Conservation (phyloP, 805 yeast species). For the Lipomyces sp. region DNA sequence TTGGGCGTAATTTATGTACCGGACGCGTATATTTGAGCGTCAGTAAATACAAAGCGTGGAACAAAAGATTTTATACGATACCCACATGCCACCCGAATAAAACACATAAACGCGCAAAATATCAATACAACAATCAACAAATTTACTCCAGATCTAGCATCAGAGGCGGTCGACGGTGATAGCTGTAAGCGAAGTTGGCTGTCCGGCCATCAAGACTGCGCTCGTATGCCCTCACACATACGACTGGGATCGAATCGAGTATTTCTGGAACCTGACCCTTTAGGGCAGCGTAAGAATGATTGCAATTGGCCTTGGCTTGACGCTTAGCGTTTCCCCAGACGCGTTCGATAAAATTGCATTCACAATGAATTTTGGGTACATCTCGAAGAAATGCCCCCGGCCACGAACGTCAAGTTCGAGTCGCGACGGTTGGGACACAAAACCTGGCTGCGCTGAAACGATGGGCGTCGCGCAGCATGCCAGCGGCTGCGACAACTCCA, state of each 20-base stretch:
- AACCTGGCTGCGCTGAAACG: neutral
- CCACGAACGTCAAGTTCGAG: neutral
- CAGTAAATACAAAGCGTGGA: no score
- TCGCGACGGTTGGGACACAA: neutral
- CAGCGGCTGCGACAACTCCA: neutral
- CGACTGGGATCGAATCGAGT: neutral
- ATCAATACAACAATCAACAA: no score
- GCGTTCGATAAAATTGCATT: conserved; percentile 1
- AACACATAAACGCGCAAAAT: no score
- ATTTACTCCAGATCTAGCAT: no score
- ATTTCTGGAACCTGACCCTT: no score
- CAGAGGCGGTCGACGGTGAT: neutral
- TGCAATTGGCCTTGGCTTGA: conserved; percentile 45
- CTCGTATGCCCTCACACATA: neutral
- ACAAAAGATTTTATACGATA: no score
- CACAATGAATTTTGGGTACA: neutral
- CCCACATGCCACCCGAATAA: no score
- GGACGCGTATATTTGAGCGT: no score
- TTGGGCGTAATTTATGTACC: no score
- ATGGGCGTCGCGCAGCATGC: neutral
- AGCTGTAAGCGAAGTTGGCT: neutral
- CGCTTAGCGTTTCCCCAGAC: neutral
- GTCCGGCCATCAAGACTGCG: neutral
- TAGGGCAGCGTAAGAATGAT: no score
- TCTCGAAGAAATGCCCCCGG: neutral